Base-by-base conservation (phyloP, 1,139 yeast genomes). In the Hyphopichia pseudoburtonii region DNA sequence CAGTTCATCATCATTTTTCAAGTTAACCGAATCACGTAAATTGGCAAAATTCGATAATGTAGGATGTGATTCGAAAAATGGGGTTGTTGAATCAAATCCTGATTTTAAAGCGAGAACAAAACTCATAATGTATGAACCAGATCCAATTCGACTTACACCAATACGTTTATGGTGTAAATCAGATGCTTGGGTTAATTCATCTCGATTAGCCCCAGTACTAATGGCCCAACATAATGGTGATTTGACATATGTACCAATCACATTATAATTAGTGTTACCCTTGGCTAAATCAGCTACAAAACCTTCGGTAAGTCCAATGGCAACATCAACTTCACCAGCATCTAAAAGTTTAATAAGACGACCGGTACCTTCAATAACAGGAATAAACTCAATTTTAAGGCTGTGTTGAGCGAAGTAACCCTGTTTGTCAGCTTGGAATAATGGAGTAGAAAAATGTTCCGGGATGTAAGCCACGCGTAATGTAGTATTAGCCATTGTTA, bases 221-320 rank as follows among this genome's bases (percentile, higher is more conserved):
- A 89, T 80, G 1, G 96, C 87, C 97, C 97, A 89, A 50, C 87
- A 82, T 39, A 89, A 71, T 1, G 96, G 96, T 3, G 94, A 82
- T 46, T 82, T 70, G 16, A 89, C 97, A 56, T 87, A 89, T 2
- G 94, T 84, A 16, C 89, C 96, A 7, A 82, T 72, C 12, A 88
- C 69, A 47, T 80, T 78, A 59, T 83, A 87, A 42, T 70, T 62
- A 9, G 59, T 60, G 43, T 80, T 76, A 0, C 89, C 90, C 46
- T 85, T 82, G 32, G 85, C 85, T 36, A 86, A 69, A 23, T 92
- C 95, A 26, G 95, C 80, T 6, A 89, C 79, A 59, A 88, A 89
- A 0, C 95, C 96, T 57, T 89, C 97, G 2, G 97, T 89, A 41
- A 89, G 72, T 0, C 97, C 97, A 51, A 89, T 78, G 29, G 92